Evolutionary conservation across 2,329 filamentous ascomycete genomes (phyloP), one percentile per base, ranked within the genome.

Genomic region (Pyricularia pennisetigena): DNA sequence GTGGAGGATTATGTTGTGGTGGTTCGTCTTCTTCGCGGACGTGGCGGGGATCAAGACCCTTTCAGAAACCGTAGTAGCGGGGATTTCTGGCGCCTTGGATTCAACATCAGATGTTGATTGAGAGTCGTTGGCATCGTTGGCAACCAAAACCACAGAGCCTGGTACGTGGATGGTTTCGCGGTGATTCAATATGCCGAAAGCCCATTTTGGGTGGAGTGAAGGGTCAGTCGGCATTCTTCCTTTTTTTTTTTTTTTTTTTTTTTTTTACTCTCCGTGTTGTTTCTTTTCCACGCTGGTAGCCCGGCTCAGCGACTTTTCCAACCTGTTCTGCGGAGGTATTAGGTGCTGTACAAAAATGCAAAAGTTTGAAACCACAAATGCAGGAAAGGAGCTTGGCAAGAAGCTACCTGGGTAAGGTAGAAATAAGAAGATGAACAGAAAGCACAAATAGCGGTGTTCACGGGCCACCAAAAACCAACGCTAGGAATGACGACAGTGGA

Each of bases 1-100:
- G 0, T 96, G 90, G 16, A 98, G 81, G 68, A 98, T 93, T 73
- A 97, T 93, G 70, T 87, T 85, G 20, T 93, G 93, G 76, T 97
- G 90, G 49, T 84, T 79, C 1, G 93, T 97, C 71, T 83, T 90
- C 81, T 97, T 97, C 16, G 49, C 29, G 16, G 69, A 10, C 68
- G 67, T 12, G 63, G 66, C 7, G 79, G 88, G 87, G 64, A 81
- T 81, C 20, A 77, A 77, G 65, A 76, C 71, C 23, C 71, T 71
- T 1, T 57, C 28, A 6, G 54, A 69, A 3, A 70, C 68, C 12
- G 78, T 75, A 4, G 72, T 71, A 32, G 79, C 79, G 5, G 76
- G 70, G 26, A 82, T 78, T 29, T 82, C 82, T 4, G 79, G 77
- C 1, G 84, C 83, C 49, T 87, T 79, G 9, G 85, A 86, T 16